Base-by-base conservation (phyloP, 345 rosid species). In the Excoecaria agallocha region DNA sequence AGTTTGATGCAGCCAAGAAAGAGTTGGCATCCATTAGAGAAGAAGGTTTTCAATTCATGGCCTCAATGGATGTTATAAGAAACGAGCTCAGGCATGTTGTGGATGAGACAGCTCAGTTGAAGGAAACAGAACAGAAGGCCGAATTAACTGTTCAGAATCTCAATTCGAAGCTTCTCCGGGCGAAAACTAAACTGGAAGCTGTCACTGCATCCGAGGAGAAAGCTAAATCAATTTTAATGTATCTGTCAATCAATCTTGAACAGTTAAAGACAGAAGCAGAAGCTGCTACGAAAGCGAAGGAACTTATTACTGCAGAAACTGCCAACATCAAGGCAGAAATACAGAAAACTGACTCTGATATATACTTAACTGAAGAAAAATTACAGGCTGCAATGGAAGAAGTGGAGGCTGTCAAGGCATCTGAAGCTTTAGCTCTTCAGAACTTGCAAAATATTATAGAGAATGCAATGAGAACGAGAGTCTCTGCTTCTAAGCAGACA, bases 81-180 rank as follows among this genome's bases (percentile, higher is more conserved):
- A 82, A 74, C 63, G 97, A 95, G 77, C 77, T 89, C 73, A 74
- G 54, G 58, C 86, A 77, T 78, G 85, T 82, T 12, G 80, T 43
- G 4, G 82, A 83, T 78, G 98, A 91, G 83, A 82, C 84, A 43
- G 61, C 79, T 39, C 75, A 75, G 79, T 70, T 84, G 50, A 81
- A 84, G 75, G 87, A 80, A 81, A 69, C 78, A 0, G 88, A 86
- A 71, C 86, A 75, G 58, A 90, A 84, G 73, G 72, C 80, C 11
- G 92, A 91, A 68, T 17, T 39, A 8, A 85, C 79, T 37, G 83
- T 87, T 61, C 84, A 84, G 76, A 88, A 74, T 59, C 87, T 91
- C 71, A 87, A 91, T 57, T 72, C 94, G 1, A 93, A 95, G 89
- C 84, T 93, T 74, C 90, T 92, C 16, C 84, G 89, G 75, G 93